phyloP scores from a whole-genome alignment of 306 rosid genomes.

The Comarum palustre region DNA sequence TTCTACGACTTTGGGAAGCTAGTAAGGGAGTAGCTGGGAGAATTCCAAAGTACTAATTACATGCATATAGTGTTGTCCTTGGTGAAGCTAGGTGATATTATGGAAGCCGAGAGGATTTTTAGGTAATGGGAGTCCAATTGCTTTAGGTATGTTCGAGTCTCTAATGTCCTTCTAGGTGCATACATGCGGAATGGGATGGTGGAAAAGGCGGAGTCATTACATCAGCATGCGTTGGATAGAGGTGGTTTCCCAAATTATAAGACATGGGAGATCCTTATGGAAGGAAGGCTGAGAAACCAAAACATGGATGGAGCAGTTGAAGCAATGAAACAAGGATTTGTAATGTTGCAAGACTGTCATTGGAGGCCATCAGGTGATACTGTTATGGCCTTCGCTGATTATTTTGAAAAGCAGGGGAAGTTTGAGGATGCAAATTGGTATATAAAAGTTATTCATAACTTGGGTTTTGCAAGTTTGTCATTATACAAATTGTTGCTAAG shows the following conservation, averaged over 20 bases:
- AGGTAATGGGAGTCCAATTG: slow-evolving; percentile 67
- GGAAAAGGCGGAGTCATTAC: slow-evolving; percentile 70
- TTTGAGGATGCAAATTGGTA: slow-evolving; percentile 47
- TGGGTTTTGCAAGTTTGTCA: slow-evolving; percentile 47
- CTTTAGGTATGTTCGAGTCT: slow-evolving; percentile 59
- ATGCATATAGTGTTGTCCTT: slow-evolving; percentile 59
- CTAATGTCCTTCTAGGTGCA: slow-evolving; percentile 88
- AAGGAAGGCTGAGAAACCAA: slow-evolving; percentile 57
- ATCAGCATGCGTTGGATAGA: slow-evolving; percentile 57
- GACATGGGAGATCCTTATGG: slow-evolving; percentile 88
- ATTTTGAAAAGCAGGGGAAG: slow-evolving; percentile 49
- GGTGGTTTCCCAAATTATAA: slow-evolving; percentile 81
- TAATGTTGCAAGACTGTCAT: slow-evolving; percentile 39
- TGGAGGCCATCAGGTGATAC: slow-evolving; percentile 63
- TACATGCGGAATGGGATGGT: slow-evolving; percentile 64
- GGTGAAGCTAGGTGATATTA: slow-evolving; percentile 64
- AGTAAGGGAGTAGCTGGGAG: slow-evolving; percentile 62
- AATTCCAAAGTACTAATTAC: slow-evolving; percentile 60
- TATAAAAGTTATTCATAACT: slow-evolving; percentile 33
- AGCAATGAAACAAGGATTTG: slow-evolving; percentile 54
- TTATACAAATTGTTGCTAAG: slow-evolving; percentile 56
- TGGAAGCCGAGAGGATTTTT: slow-evolving; percentile 59
- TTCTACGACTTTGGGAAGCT: slow-evolving; percentile 64
- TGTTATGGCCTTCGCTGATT: slow-evolving; percentile 48
- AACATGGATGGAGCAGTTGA: slow-evolving; percentile 53